A percentile compares a stretch with the other conserved stretches of the same genome.
phyloP scores from a whole-genome alignment of 768 basidiomycete species.

The Coprinellus micaceus region DNA sequence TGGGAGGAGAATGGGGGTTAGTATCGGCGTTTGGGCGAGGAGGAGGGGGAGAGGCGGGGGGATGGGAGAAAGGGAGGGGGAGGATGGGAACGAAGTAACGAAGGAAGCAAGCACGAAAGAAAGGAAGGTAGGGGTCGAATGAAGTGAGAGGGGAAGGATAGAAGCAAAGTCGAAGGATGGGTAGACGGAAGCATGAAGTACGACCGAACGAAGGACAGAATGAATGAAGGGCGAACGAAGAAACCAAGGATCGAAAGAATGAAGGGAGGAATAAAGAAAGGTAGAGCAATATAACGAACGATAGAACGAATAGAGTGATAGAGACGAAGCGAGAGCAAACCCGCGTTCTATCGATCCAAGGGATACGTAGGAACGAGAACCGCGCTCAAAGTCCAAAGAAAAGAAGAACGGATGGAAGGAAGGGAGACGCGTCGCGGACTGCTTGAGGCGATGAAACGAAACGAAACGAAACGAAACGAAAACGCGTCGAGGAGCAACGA shows the following conservation, averaged over 20 bases:
- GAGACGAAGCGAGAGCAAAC: neutral
- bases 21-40: neutral
- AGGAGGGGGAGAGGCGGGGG: neutral
- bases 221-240: neutral
- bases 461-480: neutral
- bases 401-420: neutral
- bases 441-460: neutral
- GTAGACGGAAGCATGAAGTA: too few relatives aligned
- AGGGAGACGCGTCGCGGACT: neutral
- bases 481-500: neutral
- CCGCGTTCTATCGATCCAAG: too few relatives aligned
- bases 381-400: too few relatives aligned
- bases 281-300: neutral
- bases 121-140: too few relatives aligned
- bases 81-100: too few relatives aligned
- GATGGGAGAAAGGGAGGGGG: neutral
- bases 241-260: neutral
- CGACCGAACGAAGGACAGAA: too few relatives aligned
- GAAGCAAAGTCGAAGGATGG: neutral
- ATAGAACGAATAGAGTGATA: neutral
- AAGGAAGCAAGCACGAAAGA: too few relatives aligned
- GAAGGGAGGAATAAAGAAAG: neutral
- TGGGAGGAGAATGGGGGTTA: constrained; percentile 3
- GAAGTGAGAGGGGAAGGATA: too few relatives aligned
- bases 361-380: neutral